Percentiles rank a stretch among this genome's conserved stretches.
Conservation (phyloP, 441 rosid genomes). For the Omphalea diandra region DNA sequence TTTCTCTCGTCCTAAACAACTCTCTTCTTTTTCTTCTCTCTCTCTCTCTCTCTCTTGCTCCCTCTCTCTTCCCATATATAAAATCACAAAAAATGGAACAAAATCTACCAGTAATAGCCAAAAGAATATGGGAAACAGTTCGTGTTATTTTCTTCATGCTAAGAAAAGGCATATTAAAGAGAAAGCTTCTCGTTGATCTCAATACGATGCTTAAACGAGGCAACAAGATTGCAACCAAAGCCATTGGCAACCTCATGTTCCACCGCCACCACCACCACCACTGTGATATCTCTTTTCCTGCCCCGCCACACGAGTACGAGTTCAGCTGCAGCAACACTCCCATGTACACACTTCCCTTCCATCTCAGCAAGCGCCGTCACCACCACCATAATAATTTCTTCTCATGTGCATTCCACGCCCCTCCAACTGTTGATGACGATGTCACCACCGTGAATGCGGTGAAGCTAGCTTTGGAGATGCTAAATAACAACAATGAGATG, state of each 20-base stretch:
- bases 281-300: conserved; percentile 20
- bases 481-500: conserved; percentile 37
- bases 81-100: conserved; percentile 49
- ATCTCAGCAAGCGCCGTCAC: conserved; percentile 35
- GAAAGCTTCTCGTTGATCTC: conserved; percentile 67
- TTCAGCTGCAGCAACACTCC: conserved; percentile 96
- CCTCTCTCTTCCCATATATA: conserved; percentile 18
- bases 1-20: conserved; percentile 22
- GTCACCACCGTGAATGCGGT: conserved; percentile 33
- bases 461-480: conserved; percentile 53
- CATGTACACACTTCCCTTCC: conserved; percentile 43
- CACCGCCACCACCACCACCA: conserved; percentile 52
- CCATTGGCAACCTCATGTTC: conserved; percentile 62
- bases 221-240: conserved; percentile 61
- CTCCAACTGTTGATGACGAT: conserved; percentile 58
- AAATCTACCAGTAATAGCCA: conserved; percentile 45
- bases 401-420: conserved; percentile 55
- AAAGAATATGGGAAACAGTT: conserved; percentile 57
- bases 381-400: conserved; percentile 35
- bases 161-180: conserved; percentile 61
- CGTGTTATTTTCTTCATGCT: conserved; percentile 68
- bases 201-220: conserved; percentile 75
- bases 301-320: conserved; percentile 59
- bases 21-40: conserved; percentile 12
- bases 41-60: conserved; percentile 18